Evolutionary conservation across 2,329 filamentous ascomycete species (phyloP), one percentile per base, ranked within the genome.

Genomic region (Penicillium expansum): DNA sequence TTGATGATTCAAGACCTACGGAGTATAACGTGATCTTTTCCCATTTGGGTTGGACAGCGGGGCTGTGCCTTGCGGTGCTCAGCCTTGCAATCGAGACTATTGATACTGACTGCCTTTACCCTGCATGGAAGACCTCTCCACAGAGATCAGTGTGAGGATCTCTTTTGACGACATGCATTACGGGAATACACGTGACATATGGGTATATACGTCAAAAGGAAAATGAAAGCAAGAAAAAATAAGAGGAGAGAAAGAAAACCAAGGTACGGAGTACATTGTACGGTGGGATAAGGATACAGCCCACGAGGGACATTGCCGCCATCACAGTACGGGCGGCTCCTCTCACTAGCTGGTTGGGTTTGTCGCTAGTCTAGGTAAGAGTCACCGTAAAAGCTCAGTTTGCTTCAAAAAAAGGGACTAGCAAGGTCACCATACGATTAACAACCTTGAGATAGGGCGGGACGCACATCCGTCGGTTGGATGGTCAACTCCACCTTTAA

Each of bases 81-180:
- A 37, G 16, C 18, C 29, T 37, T 41, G n/a, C 22, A 29, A 48
- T 48, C 14, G 22, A 38, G 38, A 32, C 55, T 54, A 48, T 48
- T 54, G 42, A 47, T 44, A 38, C 11, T 47, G 50, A 24, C 27
- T 53, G 49, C 22, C 37, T 53, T n/a, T 47, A n/a, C 41, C 41
- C 54, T 56, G 48, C 54, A 56, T 52, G 6, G 29, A 50, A 35
- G 29, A 35, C 30, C 48, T 20, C 49, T 41, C 27, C 14, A 32
- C 33, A 48, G 41, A 13, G 16, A 47, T 39, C 39, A 22, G 29
- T 16, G 16, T 18, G 14, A 27, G 38, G 39, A 52, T 38, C 18
- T 14, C 20, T 24, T 20, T 8, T 5, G 8, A 41, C 13, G 24
- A 32, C 16, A 13, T 37, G 33, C n/a, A 42, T 20, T 18, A 13